Percentiles rank a stretch among this genome's conserved stretches.
Conservation (phyloP, 2,329 filamentous ascomycete genomes). For the Fusarium longipes region DNA sequence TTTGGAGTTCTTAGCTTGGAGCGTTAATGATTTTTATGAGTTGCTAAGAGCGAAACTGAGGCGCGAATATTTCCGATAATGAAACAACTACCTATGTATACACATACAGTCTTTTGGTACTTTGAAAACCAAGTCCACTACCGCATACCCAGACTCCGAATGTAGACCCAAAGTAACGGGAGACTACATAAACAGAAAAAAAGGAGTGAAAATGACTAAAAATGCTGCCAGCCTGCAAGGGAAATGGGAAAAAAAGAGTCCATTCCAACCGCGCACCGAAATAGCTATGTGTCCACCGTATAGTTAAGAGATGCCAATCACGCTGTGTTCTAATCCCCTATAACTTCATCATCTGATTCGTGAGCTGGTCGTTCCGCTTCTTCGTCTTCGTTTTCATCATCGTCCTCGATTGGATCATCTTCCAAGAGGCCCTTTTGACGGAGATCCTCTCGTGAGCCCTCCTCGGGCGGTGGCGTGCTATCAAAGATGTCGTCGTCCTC, state of each 20-base stretch:
- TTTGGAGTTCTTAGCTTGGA: not conserved
- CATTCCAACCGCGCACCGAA: conserved; percentile 23
- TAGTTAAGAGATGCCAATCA: conserved; percentile 13
- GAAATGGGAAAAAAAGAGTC: conserved; percentile 22
- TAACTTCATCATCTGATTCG: conserved; percentile 58
- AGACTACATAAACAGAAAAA: conserved; percentile 37
- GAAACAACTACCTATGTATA: conserved; percentile 20
- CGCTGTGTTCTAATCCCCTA: conserved; percentile 56
- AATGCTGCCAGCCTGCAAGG: conserved; percentile 9
- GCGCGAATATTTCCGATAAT: conserved; percentile 15
- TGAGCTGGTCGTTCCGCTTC: conserved; percentile 48
- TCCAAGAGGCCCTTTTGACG: conserved; percentile 66
- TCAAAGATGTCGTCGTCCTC: conserved; percentile 58
- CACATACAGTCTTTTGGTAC: conserved; percentile 32
- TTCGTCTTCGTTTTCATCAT: conserved; percentile 49
- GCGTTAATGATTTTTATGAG: conserved; percentile 5
- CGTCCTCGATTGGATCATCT: conserved; percentile 58
- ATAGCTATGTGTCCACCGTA: conserved; percentile 26
- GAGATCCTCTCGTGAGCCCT: conserved; percentile 69
- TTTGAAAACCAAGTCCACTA: conserved; percentile 26
- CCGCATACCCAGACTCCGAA: conserved; percentile 43
- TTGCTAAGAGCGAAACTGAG: conserved; percentile 1
- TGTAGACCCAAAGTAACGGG: conserved; percentile 21
- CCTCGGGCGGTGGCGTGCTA: conserved; percentile 64
- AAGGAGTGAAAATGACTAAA: not conserved